Base-by-base conservation (phyloP, 306 rosid genomes). In the Vigna reflexopilosa region DNA sequence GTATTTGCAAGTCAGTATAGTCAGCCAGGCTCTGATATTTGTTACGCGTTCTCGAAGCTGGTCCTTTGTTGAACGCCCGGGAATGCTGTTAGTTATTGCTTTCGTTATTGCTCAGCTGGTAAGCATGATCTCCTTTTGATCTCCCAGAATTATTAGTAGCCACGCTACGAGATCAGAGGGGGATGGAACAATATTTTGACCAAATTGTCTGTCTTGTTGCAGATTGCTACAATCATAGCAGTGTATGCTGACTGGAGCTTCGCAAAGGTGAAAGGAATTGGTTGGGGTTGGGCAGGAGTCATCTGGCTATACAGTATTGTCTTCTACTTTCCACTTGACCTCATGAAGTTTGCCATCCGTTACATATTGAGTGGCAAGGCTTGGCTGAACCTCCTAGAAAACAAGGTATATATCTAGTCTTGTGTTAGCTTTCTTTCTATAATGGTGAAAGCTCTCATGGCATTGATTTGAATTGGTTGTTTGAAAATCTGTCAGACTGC, bases 211-310 rank as follows among this genome's bases (percentile, higher is more conserved):
- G 32, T 66, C 30, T 67, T 70, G 78, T 71, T 73, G 83, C 93
- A 95, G 98, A 65, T 95, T 81, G 98, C 98, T 34, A 95, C 98
- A 72, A 0, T 95, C 56, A 54, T 95, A 52, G 96, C 98, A 71
- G 98, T 95, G 38, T 95, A 95, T 77, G 98, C 98, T 13, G 34
- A 90, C 61, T 95, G 98, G 98, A 80, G 83, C n/a, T 95, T 95
- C 22, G 98, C 98, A 48, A 95, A 68, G 82, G 93, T 95, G 12
- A 52, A 89, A 52, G 98, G 98, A 70, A 66, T 79, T 62, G 98
- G 94, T 61, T 95, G 98, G 98, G 98, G 98, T 75, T 95, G 98
- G 98, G 98, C 98, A 30, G 98, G 98, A 83, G 98, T 95, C 73
- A 86, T 95, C 78, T 95, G 98, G 98, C 77, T 95, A 75, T 95